Base-by-base conservation (phyloP, 164 flowering plant genomes). In the Brasenia schreberi region DNA sequence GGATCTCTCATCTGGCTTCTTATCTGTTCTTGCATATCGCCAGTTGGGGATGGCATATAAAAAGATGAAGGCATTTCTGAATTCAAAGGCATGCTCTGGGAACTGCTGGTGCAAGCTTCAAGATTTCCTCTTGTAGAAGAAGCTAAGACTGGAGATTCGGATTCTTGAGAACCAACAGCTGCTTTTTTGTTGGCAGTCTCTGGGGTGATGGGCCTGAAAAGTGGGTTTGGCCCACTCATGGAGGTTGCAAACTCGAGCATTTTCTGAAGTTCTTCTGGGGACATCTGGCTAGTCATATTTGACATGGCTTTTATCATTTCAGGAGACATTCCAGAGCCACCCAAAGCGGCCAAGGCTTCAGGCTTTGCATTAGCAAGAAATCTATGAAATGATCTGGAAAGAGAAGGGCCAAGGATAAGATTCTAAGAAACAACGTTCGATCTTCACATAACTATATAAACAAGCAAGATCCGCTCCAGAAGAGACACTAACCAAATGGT, bases 1-100 rank as follows among this genome's bases (percentile, higher is more conserved):
- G 99, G 99, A 76, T 95, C 88, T 65, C 87, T 88, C 97, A 92
- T 83, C 74, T 89, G 93, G 77, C 83, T 86, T 77, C 87, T 81
- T 87, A 94, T 87, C 70, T 91, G 97, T 61, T 87, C 92, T 79
- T 91, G 97, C 68, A 94, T 16, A 80, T 83, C 85, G 70, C 73
- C 79, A 53, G 76, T 64, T 62, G 93, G 74, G 17, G 71, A 45
- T 16, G 84, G 81, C 61, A 84, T 77, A 69, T 69, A 78, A 49
- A 83, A 49, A 11, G 83, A 63, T 66, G 74, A 49, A 39, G 67
- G 23, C 52, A 58, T 73, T 61, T 68, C 70, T 18, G 72, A 67
- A 73, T 75, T 78, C 43, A 81, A 52, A 71, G 68, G 68, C 42
- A 66, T 58, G 58, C 69, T 62, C 59, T 67, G 59, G 64, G 84